Evolutionary conservation across 108 stramenopile genomes (phyloP).

Genomic region (Fistulifera solaris): DNA sequence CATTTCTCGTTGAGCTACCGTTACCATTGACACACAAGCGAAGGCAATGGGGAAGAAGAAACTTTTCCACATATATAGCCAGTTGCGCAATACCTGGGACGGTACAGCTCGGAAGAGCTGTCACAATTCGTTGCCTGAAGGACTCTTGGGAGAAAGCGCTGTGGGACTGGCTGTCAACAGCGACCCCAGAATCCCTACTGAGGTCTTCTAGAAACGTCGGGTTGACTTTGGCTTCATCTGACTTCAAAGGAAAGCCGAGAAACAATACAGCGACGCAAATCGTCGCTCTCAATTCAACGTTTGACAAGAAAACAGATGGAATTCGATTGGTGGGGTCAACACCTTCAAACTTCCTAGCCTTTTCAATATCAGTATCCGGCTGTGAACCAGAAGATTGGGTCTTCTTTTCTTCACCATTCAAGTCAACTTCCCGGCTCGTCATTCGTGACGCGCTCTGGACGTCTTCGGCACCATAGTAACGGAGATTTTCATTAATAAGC

Average conservation of each 20-base stretch:
- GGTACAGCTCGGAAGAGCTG: conserved; percentile 5
- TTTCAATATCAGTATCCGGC: too few relatives aligned
- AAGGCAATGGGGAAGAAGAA: conserved; percentile 72
- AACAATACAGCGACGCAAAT: conserved; percentile 42
- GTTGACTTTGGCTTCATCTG: too few relatives aligned
- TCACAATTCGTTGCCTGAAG: conserved; percentile 13
- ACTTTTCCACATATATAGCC: conserved; percentile 37
- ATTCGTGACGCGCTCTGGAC: background rate
- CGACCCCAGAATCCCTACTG: background rate
- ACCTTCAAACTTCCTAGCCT: too few relatives aligned
- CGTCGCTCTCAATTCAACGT: conserved; percentile 40
- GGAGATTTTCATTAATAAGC: conserved; percentile 20
- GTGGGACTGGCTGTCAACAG: background rate
- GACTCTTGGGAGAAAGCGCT: background rate
- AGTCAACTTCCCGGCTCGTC: background rate
- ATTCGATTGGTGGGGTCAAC: background rate
- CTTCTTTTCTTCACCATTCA: background rate
- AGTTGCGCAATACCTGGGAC: conserved; percentile 11
- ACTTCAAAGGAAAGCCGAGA: conserved; percentile 33
- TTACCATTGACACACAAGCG: conserved; percentile 53
- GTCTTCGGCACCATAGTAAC: background rate
- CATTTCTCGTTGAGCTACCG: conserved; percentile 17
- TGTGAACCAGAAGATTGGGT: too few relatives aligned
- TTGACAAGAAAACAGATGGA: conserved; percentile 31
- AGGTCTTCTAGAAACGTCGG: too few relatives aligned